phyloP scores from a whole-genome alignment of 164 flowering plant genomes.

The Cinnamomum chago region DNA sequence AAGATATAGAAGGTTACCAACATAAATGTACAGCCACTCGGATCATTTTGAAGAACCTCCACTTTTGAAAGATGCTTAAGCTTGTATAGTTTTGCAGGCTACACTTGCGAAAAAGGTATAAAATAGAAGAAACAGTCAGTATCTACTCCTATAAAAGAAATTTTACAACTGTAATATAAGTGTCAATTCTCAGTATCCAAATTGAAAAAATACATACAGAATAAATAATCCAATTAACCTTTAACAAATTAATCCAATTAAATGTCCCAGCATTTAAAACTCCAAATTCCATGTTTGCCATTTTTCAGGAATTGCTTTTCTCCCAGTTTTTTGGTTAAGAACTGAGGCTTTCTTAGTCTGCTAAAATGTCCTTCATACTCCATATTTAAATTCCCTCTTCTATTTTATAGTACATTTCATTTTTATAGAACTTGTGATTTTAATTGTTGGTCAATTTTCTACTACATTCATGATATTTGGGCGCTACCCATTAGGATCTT shows the following conservation, averaged over 20 bases:
- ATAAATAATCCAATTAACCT: neutral
- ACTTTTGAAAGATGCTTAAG: conserved; percentile 95
- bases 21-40: conserved; percentile 90
- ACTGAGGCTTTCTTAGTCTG: too few relatives aligned
- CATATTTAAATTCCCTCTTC: too few relatives aligned
- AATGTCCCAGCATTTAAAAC: neutral
- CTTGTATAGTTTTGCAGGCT: conserved; percentile 97
- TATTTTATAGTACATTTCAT: too few relatives aligned
- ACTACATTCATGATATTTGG: too few relatives aligned
- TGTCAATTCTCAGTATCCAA: neutral
- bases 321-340: neutral
- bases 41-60: conserved; percentile 88
- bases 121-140: neutral
- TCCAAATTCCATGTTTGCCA: neutral
- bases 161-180: neutral
- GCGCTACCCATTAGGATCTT: too few relatives aligned
- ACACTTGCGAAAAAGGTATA: conserved; percentile 14
- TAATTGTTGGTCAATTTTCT: too few relatives aligned
- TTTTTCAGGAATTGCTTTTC: neutral
- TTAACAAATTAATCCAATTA: neutral
- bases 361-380: too few relatives aligned
- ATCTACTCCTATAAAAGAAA: neutral
- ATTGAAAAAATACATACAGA: neutral
- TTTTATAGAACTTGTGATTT: too few relatives aligned
- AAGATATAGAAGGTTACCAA: conserved; percentile 47